phyloP scores from a whole-genome alignment of 495 filamentous ascomycete genomes.

The Trichocladium antarcticum region DNA sequence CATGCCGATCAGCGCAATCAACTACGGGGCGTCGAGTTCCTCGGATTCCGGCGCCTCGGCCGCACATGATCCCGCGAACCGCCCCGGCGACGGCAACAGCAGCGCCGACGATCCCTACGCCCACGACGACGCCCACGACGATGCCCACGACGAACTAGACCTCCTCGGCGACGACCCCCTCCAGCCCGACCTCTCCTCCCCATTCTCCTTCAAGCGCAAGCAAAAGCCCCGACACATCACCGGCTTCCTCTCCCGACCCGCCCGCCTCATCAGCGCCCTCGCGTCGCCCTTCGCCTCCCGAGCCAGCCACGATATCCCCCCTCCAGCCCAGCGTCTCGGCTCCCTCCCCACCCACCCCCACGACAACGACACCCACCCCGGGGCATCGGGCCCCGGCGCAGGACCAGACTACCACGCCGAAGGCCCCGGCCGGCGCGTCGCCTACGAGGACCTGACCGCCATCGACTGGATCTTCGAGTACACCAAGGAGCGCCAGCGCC shows the following conservation, averaged over 20 bases:
- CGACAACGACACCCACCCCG: conserved; percentile 52
- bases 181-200: conserved; percentile 39
- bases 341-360: neutral
- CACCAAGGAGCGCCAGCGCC: conserved; percentile 85
- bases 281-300: conserved; percentile 27
- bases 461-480: conserved; percentile 99
- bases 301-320: neutral
- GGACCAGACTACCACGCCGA: conserved; percentile 88
- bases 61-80: conserved; percentile 8
- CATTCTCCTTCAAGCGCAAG: conserved; percentile 77
- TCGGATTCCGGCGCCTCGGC: too few species aligned
- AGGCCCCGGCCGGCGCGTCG: conserved; percentile 80
- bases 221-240: conserved; percentile 41
- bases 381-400: too few species aligned
- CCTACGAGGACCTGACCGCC: conserved; percentile 91
- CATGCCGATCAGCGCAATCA: conserved; percentile 19
- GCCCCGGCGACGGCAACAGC: too few species aligned
- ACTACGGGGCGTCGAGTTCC: conserved; percentile 14
- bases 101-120: too few species aligned
- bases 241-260: conserved; percentile 32
- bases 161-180: conserved; percentile 41
- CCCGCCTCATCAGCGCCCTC: conserved; percentile 48
- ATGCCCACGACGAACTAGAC: conserved; percentile 38
- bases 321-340: neutral
- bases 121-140: conserved; percentile 19